phyloP scores from a whole-genome alignment of 208 protist genomes.

The Lotmaria passim region DNA sequence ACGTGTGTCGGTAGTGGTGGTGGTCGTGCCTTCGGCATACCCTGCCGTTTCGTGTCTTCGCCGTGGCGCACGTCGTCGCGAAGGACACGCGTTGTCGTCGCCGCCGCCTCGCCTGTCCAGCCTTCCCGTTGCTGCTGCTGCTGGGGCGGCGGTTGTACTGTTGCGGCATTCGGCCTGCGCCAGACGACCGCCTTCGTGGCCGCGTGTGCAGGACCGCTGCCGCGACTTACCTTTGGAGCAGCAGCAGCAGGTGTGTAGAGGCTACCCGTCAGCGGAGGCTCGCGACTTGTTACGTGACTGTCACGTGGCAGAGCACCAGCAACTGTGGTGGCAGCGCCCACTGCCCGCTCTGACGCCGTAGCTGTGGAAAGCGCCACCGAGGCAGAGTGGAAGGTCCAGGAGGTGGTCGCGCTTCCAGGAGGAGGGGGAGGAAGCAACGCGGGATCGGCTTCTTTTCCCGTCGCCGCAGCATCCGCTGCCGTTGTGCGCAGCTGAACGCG shows the following conservation, averaged over 20 bases:
- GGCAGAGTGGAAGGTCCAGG: constrained; percentile 53
- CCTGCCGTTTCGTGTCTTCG: not conserved
- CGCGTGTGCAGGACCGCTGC: not conserved
- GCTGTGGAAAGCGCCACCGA: not conserved
- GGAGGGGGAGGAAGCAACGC: not conserved
- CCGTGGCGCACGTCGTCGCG: constrained; percentile 1
- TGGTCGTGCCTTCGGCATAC: not conserved
- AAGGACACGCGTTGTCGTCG: not conserved
- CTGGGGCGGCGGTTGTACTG: not conserved
- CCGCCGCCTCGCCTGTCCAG: too few relatives aligned
- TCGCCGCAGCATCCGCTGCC: too few relatives aligned
- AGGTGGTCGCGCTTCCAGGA: constrained; percentile 31
- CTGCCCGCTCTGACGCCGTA: not conserved
- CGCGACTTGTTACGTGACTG: too few relatives aligned
- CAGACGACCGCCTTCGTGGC: constrained; percentile 30
- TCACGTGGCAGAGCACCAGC: constrained; percentile 13
- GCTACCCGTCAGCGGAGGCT: not conserved
- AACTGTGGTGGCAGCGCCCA: not conserved
- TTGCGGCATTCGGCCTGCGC: constrained; percentile 12
- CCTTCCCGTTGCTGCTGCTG: not conserved
- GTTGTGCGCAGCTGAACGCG: too few relatives aligned
- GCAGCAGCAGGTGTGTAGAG: not conserved
- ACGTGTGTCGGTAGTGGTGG: too few relatives aligned
- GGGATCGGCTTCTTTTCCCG: not conserved
- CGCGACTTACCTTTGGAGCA: not conserved